Base-by-base conservation (phyloP, 73 alveolate genomes). In the Paramecium biaurelia region DNA sequence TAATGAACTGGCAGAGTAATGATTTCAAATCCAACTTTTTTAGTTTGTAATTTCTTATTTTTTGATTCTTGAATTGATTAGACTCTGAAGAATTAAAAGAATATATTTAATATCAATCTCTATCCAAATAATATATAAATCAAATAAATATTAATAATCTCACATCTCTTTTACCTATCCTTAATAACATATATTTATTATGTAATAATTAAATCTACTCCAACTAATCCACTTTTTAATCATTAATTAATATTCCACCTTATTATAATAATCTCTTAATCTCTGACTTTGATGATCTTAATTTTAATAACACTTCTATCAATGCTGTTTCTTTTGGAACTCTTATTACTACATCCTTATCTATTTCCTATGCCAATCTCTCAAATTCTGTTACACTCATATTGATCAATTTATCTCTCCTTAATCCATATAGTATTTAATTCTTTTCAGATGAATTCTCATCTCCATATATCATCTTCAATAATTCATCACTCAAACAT, bases 21-120 rank as follows among this genome's bases (percentile, higher is more conserved):
- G n/a, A 76, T 15, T 20, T 38, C 89, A 18, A 76, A 76, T 38
- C 89, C 89, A 41, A 38, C 89, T 20, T 76, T 76, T 28, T 76
- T 76, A 14, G 89, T 32, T 2, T 2, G 37, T 5, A 32, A 32
- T 32, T 32, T 32, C 37, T 32, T 32, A 32, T 32, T 32, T 5
- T 32, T 32, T 32, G 37, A 32, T 32, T 32, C 4, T 32, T 32
- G 37, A 32, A 32, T 32, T 32, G 37, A 32, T 32, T 32, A 2
- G 37, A 32, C 4, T 32, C 37, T 32, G 37, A 32, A 32, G 37
- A 32, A 32, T n/a, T n/a, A n/a, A n/a, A n/a, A n/a, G n/a, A n/a
- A n/a, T n/a, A n/a, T n/a, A n/a, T n/a, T n/a, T n/a, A n/a, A n/a
- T n/a, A n/a, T n/a, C n/a, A n/a, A n/a, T n/a, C n/a, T n/a, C n/a